A percentile compares a stretch with the other conserved stretches of the same genome.
Evolutionary conservation across 441 rosid species (phyloP).

Genomic region (Corymbia calophylla): DNA sequence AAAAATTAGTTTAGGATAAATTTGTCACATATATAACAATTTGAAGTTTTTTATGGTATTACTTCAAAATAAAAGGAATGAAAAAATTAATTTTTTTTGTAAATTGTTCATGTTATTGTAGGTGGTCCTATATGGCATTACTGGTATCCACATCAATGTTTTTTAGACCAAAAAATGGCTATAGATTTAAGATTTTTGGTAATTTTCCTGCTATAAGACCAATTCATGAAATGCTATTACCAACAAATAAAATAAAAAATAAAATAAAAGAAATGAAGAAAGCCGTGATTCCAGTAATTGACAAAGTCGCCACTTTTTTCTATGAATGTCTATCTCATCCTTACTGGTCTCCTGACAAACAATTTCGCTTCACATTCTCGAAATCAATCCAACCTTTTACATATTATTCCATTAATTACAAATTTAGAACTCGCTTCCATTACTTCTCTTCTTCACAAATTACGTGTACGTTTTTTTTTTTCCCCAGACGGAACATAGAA

Average conservation of each 20-base stretch:
- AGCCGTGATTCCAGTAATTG: background rate
- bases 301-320: background rate
- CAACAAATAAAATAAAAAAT: background rate
- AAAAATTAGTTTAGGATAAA: no score
- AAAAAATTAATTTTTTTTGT: rapidly evolving
- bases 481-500: no score
- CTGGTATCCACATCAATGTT: no score
- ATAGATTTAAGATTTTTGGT: background rate
- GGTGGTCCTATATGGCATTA: rapidly evolving
- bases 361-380: background rate
- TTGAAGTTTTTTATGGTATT: no score
- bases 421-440: background rate
- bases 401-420: background rate
- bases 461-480: background rate
- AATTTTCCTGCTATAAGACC: background rate
- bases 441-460: background rate
- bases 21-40: no score
- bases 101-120: no score
- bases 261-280: background rate
- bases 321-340: background rate
- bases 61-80: no score
- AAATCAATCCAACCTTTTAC: background rate
- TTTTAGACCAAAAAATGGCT: no score
- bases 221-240: background rate
- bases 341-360: background rate